Evolutionary conservation across 768 basidiomycete genomes (phyloP), one percentile per base, ranked within the genome.

Genomic region (Amanita polypyramis): DNA sequence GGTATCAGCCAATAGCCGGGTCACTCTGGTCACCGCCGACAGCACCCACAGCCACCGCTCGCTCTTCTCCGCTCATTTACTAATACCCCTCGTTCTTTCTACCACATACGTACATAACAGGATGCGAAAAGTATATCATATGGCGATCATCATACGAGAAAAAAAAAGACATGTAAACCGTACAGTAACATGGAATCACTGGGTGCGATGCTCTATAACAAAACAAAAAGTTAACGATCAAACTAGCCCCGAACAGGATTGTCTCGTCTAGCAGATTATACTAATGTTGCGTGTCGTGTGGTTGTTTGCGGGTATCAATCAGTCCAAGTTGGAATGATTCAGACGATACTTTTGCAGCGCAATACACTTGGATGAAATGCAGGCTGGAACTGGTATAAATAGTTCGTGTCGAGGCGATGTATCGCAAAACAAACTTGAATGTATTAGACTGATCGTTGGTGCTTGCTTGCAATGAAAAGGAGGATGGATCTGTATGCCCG

Each of bases 191-290:
- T 38, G 45, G 45, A 39, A 39, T 47, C 35, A 47, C 29, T 19
- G 29, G 37, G 66, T 79, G 76, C 76, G 77, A 78, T 79, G 79
- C 79, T 81, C 79, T 79, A 77, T 42, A 50, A 47, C 56, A 34
- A 56, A 56, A 60, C 57, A 41, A 57, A 54, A 62, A 51, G 56
- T 52, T 47, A 49, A 45, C 44, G 54, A 38, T 34, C 14, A 25
- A 40, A 44, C 12, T 15, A 39, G 9, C 45, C 6, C 9, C 23
- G 21, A 76, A 50, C 68, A 77, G 75, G 77, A 76, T 79, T 77
- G 79, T 78, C 60, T 72, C 74, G 54, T 56, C 53, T 53, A 46
- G 50, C 55, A 53, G 60, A 55, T 60, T 47, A 48, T 40, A 32
- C 30, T 49, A 41, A 30, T 35, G 23, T 20, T 33, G 47, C 29